These are phyloP conservation scores for Allantophomopsis lycopodina DNA, from an alignment of 2,329 filamentous ascomycete genomes.

Conservation along the genomic window DNA sequence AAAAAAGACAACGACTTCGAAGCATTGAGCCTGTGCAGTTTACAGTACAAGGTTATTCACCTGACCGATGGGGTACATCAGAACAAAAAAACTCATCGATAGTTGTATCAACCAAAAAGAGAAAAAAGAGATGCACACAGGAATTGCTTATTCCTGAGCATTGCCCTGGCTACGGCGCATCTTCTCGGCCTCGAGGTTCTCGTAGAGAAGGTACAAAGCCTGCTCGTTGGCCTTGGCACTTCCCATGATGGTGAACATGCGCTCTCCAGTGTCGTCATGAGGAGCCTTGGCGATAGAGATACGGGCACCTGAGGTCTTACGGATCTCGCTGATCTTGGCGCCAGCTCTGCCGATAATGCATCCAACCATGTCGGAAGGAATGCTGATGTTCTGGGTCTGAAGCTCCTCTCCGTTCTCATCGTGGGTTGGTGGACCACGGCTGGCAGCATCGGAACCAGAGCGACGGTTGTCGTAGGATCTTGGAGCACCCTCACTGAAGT, in stretches of 20 bases:
- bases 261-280: conserved; percentile 93
- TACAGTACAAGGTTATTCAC: too few relatives aligned
- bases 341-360: conserved; percentile 95
- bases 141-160: conserved; percentile 15
- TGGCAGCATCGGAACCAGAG: conserved; percentile 69
- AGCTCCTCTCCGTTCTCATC: conserved; percentile 96
- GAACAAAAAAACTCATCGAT: conserved; percentile 28
- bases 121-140: conserved; percentile 1
- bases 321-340: conserved; percentile 97
- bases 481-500: conserved; percentile 76
- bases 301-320: conserved; percentile 87
- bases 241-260: conserved; percentile 99
- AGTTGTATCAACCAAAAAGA: too few relatives aligned
- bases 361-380: conserved; percentile 98
- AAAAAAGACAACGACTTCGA: too few relatives aligned
- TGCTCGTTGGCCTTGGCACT: conserved; percentile 89
- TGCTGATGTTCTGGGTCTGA: conserved; percentile 98
- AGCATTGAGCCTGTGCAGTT: too few relatives aligned
- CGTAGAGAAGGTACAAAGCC: conserved; percentile 89
- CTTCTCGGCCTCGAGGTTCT: conserved; percentile 98
- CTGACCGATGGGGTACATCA: conserved; percentile 17
- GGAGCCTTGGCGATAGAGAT: conserved; percentile 91
- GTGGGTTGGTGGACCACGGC: conserved; percentile 72
- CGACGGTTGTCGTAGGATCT: conserved; percentile 63
- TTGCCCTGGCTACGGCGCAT: conserved; percentile 81